A percentile compares a stretch with the other conserved stretches of the same genome.
These are phyloP conservation scores for Fusarium sp. DNA, from an alignment of 2,329 filamentous ascomycete species.

Conservation along the genomic window DNA sequence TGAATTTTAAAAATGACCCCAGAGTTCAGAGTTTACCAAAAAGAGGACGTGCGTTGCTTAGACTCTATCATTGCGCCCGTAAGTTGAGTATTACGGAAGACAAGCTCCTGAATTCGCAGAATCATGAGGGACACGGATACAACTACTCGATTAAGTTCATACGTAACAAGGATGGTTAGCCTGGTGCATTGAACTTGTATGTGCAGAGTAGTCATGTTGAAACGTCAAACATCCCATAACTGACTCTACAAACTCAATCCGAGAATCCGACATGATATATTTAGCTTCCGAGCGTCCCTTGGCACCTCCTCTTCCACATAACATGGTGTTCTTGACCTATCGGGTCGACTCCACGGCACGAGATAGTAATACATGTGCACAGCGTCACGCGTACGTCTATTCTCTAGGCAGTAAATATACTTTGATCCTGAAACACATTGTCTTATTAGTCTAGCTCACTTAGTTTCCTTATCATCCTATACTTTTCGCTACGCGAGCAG, in stretches of 20 bases:
- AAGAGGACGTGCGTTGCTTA: constrained; percentile 6
- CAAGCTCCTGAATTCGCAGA: constrained; percentile 2
- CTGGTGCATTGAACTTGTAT: neutral
- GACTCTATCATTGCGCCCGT: neutral
- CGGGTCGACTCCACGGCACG: constrained; percentile 20
- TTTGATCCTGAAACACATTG: constrained; percentile 21
- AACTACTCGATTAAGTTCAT: constrained; percentile 3
- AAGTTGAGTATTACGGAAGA: neutral
- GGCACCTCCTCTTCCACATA: neutral
- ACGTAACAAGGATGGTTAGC: constrained; percentile 9
- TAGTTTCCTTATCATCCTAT: neutral
- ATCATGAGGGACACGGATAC: neutral
- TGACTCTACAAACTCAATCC: constrained; percentile 9
- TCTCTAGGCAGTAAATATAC: constrained; percentile 7
- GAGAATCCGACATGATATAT: neutral
- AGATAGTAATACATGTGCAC: neutral
- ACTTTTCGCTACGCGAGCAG: no score
- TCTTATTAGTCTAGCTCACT: constrained; percentile 1
- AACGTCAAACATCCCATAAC: neutral
- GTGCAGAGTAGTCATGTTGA: constrained; percentile 13
- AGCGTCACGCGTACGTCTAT: constrained; percentile 12
- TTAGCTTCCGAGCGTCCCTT: neutral
- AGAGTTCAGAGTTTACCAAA: constrained; percentile 19
- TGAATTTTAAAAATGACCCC: constrained; percentile 2
- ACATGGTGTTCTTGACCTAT: constrained; percentile 6